phyloP scores from a whole-genome alignment of 306 rosid genomes.

The Gynostemma pentaphyllum region DNA sequence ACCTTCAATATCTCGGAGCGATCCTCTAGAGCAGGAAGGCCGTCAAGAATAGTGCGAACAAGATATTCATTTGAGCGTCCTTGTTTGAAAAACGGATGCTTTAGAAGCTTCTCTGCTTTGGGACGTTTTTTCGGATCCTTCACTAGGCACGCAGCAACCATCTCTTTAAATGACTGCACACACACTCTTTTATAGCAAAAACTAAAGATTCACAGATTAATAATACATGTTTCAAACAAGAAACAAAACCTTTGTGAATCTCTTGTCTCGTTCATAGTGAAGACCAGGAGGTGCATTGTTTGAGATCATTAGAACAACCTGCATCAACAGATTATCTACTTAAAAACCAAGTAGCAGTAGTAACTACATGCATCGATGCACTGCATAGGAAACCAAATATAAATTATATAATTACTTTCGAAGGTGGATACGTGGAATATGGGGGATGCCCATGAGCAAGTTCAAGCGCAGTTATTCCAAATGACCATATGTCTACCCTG shows the following conservation, averaged over 20 bases:
- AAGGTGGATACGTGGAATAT: conserved; percentile 93
- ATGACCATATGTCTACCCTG: conserved; percentile 98
- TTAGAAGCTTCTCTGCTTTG: conserved; percentile 78
- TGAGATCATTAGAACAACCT: conserved; percentile 95
- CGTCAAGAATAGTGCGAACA: conserved; percentile 58
- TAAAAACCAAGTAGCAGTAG: conserved; percentile 1
- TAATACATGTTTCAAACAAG: conserved; percentile 21
- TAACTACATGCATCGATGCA: conserved; percentile 6
- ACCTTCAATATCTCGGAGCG: conserved; percentile 85
- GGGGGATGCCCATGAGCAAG: conserved; percentile 99
- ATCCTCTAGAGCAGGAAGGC: conserved; percentile 79
- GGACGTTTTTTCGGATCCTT: conserved; percentile 99
- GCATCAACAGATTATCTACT: conserved; percentile 19
- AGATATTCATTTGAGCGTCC: conserved; percentile 55
- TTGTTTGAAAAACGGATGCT: conserved; percentile 79
- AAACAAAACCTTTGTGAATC: conserved; percentile 80
- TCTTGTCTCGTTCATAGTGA: conserved; percentile 91
- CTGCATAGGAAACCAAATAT: not conserved
- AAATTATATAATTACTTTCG: conserved; percentile 57
- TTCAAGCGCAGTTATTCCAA: conserved; percentile 98
- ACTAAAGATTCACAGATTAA: conserved; percentile 6
- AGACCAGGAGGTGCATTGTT: conserved; percentile 99
- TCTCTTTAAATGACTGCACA: conserved; percentile 81
- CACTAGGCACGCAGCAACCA: conserved; percentile 86
- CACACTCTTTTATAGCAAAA: conserved; percentile 18